Evolutionary conservation across 148 eudicot species (phyloP).

Genomic region (Vaccinium vitisidaea): DNA sequence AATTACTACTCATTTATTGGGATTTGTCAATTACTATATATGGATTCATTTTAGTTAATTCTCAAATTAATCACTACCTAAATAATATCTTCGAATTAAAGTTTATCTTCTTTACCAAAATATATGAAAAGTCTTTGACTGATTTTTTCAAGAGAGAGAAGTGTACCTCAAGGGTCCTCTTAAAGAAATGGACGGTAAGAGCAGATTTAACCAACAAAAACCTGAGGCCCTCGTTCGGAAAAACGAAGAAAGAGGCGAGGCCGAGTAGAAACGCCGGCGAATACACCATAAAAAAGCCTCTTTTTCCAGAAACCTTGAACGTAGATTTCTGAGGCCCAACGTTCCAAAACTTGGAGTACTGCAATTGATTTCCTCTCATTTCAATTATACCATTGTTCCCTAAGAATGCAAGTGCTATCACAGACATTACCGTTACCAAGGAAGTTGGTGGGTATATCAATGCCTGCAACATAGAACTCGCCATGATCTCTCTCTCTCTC

Average conservation of each 20-base stretch:
- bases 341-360: conserved; percentile 40
- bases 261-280: background rate
- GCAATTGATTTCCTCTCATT: conserved; percentile 36
- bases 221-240: background rate
- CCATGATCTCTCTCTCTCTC: background rate
- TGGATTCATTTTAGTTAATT: too few relatives aligned
- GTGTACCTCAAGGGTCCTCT: background rate
- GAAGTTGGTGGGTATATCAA: background rate
- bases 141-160: too few relatives aligned
- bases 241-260: background rate
- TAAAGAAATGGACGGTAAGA: background rate
- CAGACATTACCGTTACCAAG: background rate
- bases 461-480: background rate
- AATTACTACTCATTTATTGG: too few relatives aligned
- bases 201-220: background rate
- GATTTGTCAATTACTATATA: too few relatives aligned
- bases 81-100: too few relatives aligned
- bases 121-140: too few relatives aligned
- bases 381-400: conserved; percentile 29
- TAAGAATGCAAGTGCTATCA: background rate
- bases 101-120: too few relatives aligned
- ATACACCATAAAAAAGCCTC: conserved; percentile 21
- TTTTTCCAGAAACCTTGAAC: background rate
- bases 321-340: background rate
- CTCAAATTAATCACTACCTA: too few relatives aligned